Base-by-base conservation (phyloP, 495 filamentous ascomycete genomes). In the Durotheca rogersii region DNA sequence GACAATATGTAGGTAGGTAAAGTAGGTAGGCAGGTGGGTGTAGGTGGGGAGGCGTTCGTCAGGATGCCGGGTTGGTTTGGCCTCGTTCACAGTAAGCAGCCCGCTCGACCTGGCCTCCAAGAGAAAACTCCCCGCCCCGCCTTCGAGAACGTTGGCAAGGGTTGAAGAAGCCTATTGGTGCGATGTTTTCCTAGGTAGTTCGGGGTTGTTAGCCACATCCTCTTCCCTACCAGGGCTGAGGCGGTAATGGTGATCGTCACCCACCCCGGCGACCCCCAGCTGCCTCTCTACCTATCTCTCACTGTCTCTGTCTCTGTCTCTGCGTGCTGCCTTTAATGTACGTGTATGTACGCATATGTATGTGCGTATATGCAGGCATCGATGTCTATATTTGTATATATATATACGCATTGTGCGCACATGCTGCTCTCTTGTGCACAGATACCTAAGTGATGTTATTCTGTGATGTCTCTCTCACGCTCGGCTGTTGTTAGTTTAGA, bases 111-210 rank as follows among this genome's bases (percentile, higher is more conserved):
- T 38, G 44, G 19, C 17, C 23, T 27, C 40, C 16, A 41, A 29
- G 52, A 38, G 44, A 39, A 40, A 25, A 44, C 33, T 45, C 29
- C 12, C 30, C 40, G 35, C 45, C 39, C 33, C 31, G 40, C 30
- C n/a, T 17, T 34, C 23, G 25, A 23, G 7, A 31, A 18, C 18
- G n/a, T n/a, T n/a, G n/a, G n/a, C 19, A 39, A 51, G 30, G 35
- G 47, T 15, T 47, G 38, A 47, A 41, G 49, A 58, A 53, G 48
- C 44, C 35, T 21, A 58, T 58, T 58, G 55, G 55, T 16, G 33
- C 17, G 41, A 30, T 48, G 34, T 31, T 33, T 58, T 19, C 38
- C 44, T n/a, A n/a, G n/a, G n/a, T n/a, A n/a, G 45, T 58, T 49
- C 49, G 55, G 48, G 48, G 51, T 53, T 58, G 4, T 20, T 35